A percentile compares a stretch with the other conserved stretches of the same genome.
These are phyloP conservation scores for Calcarisporium arbuscula DNA, from an alignment of 2,329 filamentous ascomycete genomes.

Conservation along the genomic window DNA sequence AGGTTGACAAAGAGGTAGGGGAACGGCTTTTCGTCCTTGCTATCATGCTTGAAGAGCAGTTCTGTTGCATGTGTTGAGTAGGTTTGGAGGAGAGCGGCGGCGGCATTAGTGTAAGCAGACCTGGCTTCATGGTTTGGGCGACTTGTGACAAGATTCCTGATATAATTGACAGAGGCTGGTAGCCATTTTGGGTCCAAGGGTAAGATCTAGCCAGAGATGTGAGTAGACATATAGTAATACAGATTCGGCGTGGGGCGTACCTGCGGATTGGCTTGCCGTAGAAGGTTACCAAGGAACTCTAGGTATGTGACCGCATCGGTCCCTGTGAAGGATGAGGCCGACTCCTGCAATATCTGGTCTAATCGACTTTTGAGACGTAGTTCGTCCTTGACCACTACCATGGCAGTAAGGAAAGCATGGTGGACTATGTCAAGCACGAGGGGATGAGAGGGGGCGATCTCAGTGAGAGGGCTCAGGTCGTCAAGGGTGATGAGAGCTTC, in stretches of 20 bases:
- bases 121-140: constrained; percentile 50
- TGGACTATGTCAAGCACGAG: constrained; percentile 49
- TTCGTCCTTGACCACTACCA: constrained; percentile 24
- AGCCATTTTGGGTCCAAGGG: constrained; percentile 50
- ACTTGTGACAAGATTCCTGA: constrained; percentile 47
- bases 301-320: constrained; percentile 57
- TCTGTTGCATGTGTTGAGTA: constrained; percentile 41
- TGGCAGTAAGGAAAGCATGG: constrained; percentile 50
- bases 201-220: constrained; percentile 31
- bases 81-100: constrained; percentile 49
- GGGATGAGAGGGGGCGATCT: constrained; percentile 48
- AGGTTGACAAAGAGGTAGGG: constrained; percentile 59
- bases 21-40: constrained; percentile 42
- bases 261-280: constrained; percentile 41
- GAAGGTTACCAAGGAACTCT: constrained; percentile 46
- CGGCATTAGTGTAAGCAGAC: constrained; percentile 52
- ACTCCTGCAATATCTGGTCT: constrained; percentile 37
- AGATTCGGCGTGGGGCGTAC: constrained; percentile 28
- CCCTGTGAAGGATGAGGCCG: constrained; percentile 48
- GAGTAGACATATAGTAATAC: constrained; percentile 3
- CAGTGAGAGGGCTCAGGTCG: constrained; percentile 49
- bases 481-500: constrained; percentile 39
- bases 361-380: constrained; percentile 32
- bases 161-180: constrained; percentile 34
- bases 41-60: constrained; percentile 46